A percentile compares a stretch with the other conserved stretches of the same genome.
phyloP scores from a whole-genome alignment of 495 filamentous ascomycete species.

The Aspergillus steynii region DNA sequence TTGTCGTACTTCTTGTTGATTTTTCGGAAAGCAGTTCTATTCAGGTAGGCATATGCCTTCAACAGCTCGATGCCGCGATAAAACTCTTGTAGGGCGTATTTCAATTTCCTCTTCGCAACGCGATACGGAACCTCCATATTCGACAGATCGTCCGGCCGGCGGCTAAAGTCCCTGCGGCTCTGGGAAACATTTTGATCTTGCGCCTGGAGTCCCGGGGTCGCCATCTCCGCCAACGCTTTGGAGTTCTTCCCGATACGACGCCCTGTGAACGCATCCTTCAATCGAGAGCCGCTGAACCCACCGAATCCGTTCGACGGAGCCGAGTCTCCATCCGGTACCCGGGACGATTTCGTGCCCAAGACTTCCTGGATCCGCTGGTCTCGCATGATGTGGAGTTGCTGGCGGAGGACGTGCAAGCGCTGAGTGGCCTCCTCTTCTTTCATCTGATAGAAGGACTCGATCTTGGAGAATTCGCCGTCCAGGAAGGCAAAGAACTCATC shows the following conservation, averaged over 20 bases:
- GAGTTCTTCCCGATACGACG: conserved; percentile 57
- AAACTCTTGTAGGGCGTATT: conserved; percentile 85
- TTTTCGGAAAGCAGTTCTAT: conserved; percentile 91
- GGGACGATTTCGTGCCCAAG: conserved; percentile 33
- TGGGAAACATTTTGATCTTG: conserved; percentile 30
- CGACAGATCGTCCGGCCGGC: conserved; percentile 45
- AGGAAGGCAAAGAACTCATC: conserved; percentile 79
- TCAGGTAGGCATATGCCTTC: conserved; percentile 85
- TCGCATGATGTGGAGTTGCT: conserved; percentile 86
- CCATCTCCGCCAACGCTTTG: conserved; percentile 53
- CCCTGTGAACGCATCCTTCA: conserved; percentile 32
- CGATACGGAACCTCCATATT: conserved; percentile 70
- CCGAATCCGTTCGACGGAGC: conserved; percentile 24
- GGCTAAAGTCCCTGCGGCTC: conserved; percentile 62
- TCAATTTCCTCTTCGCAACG: conserved; percentile 85
- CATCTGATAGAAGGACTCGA: conserved; percentile 78
- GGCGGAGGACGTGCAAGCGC: conserved; percentile 66
- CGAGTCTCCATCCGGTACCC: conserved; percentile 24
- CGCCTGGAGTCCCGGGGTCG: conserved; percentile 31
- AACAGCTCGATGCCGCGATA: conserved; percentile 89
- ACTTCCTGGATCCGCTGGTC: conserved; percentile 75
- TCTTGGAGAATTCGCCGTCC: conserved; percentile 77
- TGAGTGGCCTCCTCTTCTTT: conserved; percentile 79
- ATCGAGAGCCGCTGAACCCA: conserved; percentile 23
- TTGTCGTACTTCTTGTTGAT: conserved; percentile 99